Evolutionary conservation across 768 basidiomycete species (phyloP).

Genomic region (Mycena vitilis): DNA sequence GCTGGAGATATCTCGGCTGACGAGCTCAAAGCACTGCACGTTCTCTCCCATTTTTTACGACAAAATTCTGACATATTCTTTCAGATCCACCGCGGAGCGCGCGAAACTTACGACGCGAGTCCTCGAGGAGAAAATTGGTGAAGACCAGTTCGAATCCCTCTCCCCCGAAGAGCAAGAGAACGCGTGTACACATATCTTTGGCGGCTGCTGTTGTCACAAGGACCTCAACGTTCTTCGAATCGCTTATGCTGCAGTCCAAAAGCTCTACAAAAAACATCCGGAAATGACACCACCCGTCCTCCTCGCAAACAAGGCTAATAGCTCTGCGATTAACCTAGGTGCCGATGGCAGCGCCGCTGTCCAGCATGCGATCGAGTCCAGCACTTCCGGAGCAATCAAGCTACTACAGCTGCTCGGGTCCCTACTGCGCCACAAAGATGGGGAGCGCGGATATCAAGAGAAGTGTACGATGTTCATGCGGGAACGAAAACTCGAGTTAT

Average conservation of each 20-base stretch:
- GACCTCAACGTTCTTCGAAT: slow-evolving; percentile 45
- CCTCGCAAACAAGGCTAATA: slow-evolving; percentile 44
- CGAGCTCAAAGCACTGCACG: too few species aligned
- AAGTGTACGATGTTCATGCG: slow-evolving; percentile 26
- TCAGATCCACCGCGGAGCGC: not conserved
- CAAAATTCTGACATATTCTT: not conserved
- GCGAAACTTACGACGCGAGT: too few species aligned
- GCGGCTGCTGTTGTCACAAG: slow-evolving; percentile 46
- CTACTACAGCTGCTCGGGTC: slow-evolving; percentile 38
- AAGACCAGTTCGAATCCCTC: too few species aligned
- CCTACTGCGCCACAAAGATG: slow-evolving; percentile 43
- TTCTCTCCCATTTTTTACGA: not conserved
- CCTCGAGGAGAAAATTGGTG: too few species aligned
- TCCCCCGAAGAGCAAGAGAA: too few species aligned
- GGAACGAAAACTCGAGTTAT: slow-evolving; percentile 24
- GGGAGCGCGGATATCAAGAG: slow-evolving; percentile 21
- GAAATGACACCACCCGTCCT: slow-evolving; percentile 32
- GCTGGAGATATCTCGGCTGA: too few species aligned
- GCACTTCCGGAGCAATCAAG: slow-evolving; percentile 32
- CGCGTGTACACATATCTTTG: slow-evolving; percentile 37
- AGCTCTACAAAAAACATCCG: not conserved
- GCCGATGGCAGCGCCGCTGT: slow-evolving; percentile 28
- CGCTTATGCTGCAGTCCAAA: slow-evolving; percentile 18
- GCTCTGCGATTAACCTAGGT: slow-evolving; percentile 32
- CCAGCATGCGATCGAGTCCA: not conserved